Percentiles rank a stretch among this genome's conserved stretches.
phyloP scores from a whole-genome alignment of 2,329 filamentous ascomycete genomes.

The Calonectria pteridis region DNA sequence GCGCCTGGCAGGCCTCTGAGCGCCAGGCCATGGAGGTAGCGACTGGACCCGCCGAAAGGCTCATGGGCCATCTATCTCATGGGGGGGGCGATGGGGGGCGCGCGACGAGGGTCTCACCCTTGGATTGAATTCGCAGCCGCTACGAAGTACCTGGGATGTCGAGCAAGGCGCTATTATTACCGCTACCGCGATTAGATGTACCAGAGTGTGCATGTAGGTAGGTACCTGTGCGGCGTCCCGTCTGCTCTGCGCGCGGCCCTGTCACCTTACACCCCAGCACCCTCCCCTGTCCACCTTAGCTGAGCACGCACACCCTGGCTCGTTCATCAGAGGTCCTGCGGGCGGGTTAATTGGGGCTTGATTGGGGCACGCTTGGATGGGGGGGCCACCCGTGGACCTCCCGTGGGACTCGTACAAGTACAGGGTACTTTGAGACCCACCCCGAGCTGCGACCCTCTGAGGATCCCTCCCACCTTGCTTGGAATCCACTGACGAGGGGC shows the following conservation, averaged over 20 bases:
- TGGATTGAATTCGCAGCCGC: constrained; percentile 27
- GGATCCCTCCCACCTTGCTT: constrained; percentile 22
- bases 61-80: constrained; percentile 14
- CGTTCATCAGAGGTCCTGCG: constrained; percentile 42
- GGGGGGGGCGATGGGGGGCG: constrained; percentile 7
- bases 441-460: constrained; percentile 32
- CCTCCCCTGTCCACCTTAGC: constrained; percentile 31
- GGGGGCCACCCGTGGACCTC: constrained; percentile 22
- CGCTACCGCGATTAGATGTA: constrained; percentile 8
- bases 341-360: constrained; percentile 35
- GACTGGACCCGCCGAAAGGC: constrained; percentile 19
- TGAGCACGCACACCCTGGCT: constrained; percentile 38
- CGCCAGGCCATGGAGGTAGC: constrained; percentile 18
- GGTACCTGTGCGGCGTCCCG: constrained; percentile 18
- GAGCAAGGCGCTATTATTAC: constrained; percentile 22
- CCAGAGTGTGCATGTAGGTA: constrained; percentile 4
- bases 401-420: constrained; percentile 34
- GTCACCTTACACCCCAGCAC: constrained; percentile 33
- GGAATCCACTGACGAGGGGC: constrained; percentile 34
- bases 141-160: constrained; percentile 18
- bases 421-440: constrained; percentile 38
- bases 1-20: constrained; percentile 22
- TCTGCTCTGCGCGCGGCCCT: constrained; percentile 22
- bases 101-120: constrained; percentile 19
- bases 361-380: constrained; percentile 34